These are phyloP conservation scores for Aspergillus sojae DNA, from an alignment of 2,329 filamentous ascomycete genomes.

Conservation along the genomic window DNA sequence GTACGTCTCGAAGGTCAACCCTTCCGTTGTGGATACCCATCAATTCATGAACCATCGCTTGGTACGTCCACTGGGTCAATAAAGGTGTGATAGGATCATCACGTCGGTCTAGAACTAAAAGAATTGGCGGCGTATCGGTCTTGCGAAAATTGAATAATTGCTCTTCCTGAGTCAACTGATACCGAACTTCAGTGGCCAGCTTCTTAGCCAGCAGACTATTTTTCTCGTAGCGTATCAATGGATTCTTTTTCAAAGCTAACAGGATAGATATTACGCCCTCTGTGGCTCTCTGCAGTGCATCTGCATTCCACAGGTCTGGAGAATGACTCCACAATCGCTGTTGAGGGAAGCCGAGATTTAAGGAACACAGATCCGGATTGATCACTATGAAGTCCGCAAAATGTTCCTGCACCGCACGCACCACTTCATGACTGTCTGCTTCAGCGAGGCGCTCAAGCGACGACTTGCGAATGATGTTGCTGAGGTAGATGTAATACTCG, in stretches of 20 bases:
- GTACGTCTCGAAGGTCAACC: constrained; percentile 81
- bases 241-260: constrained; percentile 92
- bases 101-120: constrained; percentile 85
- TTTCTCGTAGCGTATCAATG: constrained; percentile 88
- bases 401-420: constrained; percentile 90
- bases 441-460: constrained; percentile 91
- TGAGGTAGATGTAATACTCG: constrained; percentile 96
- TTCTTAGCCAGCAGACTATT: constrained; percentile 91
- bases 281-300: constrained; percentile 80
- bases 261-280: constrained; percentile 85
- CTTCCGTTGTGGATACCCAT: constrained; percentile 94
- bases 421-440: constrained; percentile 95
- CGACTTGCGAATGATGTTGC: constrained; percentile 96
- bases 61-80: constrained; percentile 97
- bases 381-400: constrained; percentile 96
- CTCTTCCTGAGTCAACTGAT: constrained; percentile 92
- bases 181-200: constrained; percentile 86
- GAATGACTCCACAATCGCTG: constrained; percentile 78
- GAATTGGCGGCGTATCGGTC: constrained; percentile 89
- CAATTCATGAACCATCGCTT: constrained; percentile 99
- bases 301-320: constrained; percentile 87
- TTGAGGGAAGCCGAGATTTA: constrained; percentile 72
- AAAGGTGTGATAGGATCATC: constrained; percentile 94
- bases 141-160: constrained; percentile 95
- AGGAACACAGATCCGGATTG: constrained; percentile 88